Evolutionary conservation across 2,329 filamentous ascomycete genomes (phyloP), one percentile per base, ranked within the genome.

Genomic region (Penicillium sp.): DNA sequence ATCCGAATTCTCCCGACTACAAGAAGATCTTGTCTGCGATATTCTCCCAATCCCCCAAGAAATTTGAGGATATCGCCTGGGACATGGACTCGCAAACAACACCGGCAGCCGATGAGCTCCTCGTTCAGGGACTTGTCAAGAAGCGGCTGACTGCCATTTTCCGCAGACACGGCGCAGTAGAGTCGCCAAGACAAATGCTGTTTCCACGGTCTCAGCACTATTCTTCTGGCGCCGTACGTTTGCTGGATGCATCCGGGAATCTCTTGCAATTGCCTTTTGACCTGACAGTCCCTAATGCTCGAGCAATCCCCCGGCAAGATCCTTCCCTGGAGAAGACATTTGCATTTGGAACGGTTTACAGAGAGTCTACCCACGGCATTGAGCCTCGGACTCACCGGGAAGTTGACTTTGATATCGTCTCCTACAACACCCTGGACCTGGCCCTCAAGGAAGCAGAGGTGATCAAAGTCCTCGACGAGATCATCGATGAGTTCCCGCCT

Each of bases 401-500:
- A 72, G 93, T 96, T 2, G 93, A 98, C 73, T 99, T 98, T 73
- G 95, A 99, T 76, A 92, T 99, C 60, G 85, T 96, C n/a, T 94
- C 92, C 0, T 85, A 86, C 47, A 88, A 93, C 67, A 89, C 89
- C 0, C 77, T 92, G 5, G 92, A 98, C 69, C 81, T 96, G 48
- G 89, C 92, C 1, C 76, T 97, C 57, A 96, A 96, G 70, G 95
- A 99, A 75, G 94, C 94, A 0, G 94, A 98, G 75, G 89, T 92
- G 0, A 86, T 99, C 67, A 98, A 97, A 69, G 93, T 98, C 2
- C 80, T 98, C 22, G 95, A 99, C 72, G 95, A 99, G 73, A 90
- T 97, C 42, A 84, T 96, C 15, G 83, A 88, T 51, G 85, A 89
- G 5, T 93, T 98, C 63, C 93, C 93, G 0, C 87, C 88, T 2